Base-by-base conservation (phyloP, 2,329 filamentous ascomycete species). In the Xylaria sp. region DNA sequence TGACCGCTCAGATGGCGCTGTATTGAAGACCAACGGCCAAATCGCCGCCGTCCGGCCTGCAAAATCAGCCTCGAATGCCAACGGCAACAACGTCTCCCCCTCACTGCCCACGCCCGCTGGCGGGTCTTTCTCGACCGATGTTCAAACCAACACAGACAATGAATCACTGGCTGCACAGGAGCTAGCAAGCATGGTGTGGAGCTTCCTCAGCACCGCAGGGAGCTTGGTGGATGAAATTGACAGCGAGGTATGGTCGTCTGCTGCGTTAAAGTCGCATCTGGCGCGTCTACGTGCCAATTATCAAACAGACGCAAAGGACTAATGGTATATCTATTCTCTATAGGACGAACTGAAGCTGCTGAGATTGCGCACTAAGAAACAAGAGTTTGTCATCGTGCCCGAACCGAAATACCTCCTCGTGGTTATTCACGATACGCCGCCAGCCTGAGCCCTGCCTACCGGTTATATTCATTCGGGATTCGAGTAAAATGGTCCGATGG, bases 341-440 rank as follows among this genome's bases (percentile, higher is more conserved):
- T 18, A 91, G 85, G 93, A 96, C 75, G 92, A 94, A 77, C 80
- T 94, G 70, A 93, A 90, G 80, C 83, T 96, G 56, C 80, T 96
- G 60, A 86, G 92, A 70, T 78, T 97, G 71, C 87, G 93, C 72
- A 95, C 92, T n/a, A 93, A 90, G 83, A 94, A 92, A 79, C 91
- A 94, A 74, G 93, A 97, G 79, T 82, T 96, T 70, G 91, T 96
- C 67, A 93, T 96, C 75, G 91, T 95, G 23, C 92, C 92, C 78
- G 93, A 95, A 78, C 76, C 87, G 46, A 94, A 93, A 76, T 97
- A 92, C 79, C 83, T 96, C 55, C 85, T 95, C 43, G 88, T 94
- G 63, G 90, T 94, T 43, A 87, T 95, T 64, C 92, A 95, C 80
- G 92, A 94, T 77, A 93, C 92, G n/a, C 90, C 91, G 45, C 86